These are phyloP conservation scores for Tulasnella sp. DNA, from an alignment of 768 basidiomycete species.

Conservation along the genomic window DNA sequence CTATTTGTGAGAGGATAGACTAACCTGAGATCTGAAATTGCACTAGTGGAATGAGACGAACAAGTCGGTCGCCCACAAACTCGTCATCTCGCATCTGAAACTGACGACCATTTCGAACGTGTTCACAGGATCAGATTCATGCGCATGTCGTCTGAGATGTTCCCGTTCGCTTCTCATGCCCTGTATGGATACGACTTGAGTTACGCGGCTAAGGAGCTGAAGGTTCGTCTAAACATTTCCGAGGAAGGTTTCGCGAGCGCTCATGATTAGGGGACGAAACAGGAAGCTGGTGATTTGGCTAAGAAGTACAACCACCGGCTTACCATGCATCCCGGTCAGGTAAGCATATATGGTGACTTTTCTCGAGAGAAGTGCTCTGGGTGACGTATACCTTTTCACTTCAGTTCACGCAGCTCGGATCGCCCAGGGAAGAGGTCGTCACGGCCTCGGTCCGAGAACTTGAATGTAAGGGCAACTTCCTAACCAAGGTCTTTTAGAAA, in stretches of 20 bases:
- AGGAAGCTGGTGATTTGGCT: conserved; percentile 51
- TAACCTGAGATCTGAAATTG: conserved; percentile 4
- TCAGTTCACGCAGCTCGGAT: conserved; percentile 48
- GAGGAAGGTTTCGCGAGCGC: neutral
- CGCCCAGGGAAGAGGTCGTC: conserved; percentile 63
- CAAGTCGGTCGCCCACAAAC: conserved; percentile 34
- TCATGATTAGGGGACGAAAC: neutral
- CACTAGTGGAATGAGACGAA: conserved; percentile 76
- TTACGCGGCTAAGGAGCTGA: conserved; percentile 50
- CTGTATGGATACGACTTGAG: conserved; percentile 70
- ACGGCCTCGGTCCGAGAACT: conserved; percentile 69
- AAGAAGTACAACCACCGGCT: conserved; percentile 63
- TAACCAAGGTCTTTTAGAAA: neutral
- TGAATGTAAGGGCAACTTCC: conserved; percentile 30
- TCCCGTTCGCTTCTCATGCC: conserved; percentile 80
- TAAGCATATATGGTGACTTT: conserved; percentile 27
- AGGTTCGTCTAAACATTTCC: conserved; percentile 21
- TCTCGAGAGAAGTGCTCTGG: neutral
- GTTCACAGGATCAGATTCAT: conserved; percentile 66
- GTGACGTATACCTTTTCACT: neutral
- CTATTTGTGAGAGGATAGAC: too few relatives aligned
- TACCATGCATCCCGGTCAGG: conserved; percentile 85
- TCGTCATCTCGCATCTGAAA: neutral
- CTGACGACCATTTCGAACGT: neutral
- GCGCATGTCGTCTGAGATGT: conserved; percentile 83